Percentiles rank a stretch among this genome's conserved stretches.
phyloP scores from a whole-genome alignment of 352 stramenopile species.

The Paralagenidium karlingii region DNA sequence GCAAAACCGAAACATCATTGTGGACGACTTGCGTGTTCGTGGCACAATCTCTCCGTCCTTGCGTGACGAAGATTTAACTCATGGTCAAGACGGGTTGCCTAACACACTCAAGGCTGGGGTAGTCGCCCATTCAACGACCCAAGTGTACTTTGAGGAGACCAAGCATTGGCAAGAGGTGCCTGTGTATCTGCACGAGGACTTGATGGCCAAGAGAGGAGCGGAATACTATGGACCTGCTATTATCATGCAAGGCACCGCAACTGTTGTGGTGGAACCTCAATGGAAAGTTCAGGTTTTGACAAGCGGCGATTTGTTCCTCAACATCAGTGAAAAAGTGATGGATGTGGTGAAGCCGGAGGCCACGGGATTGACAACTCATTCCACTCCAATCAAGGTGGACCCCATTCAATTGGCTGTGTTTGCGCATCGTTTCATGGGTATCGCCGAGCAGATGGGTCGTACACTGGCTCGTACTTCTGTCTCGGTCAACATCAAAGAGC shows the following conservation, averaged over 20 bases:
- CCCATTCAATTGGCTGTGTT: constrained; percentile 96
- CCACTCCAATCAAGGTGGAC: constrained; percentile 67
- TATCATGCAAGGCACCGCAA: constrained; percentile 97
- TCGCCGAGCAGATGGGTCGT: constrained; percentile 98
- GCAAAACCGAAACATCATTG: constrained; percentile 84
- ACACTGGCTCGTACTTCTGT: constrained; percentile 94
- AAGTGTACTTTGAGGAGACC: constrained; percentile 69
- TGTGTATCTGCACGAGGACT: constrained; percentile 90
- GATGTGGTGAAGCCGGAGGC: no score
- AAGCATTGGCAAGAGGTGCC: constrained; percentile 76
- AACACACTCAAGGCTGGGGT: constrained; percentile 4
- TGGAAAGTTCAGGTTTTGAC: constrained; percentile 88
- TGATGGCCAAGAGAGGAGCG: constrained; percentile 53
- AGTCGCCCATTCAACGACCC: constrained; percentile 48
- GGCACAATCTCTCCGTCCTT: constrained; percentile 82
- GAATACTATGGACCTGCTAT: constrained; percentile 88
- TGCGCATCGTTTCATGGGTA: constrained; percentile 98
- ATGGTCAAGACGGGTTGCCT: not conserved
- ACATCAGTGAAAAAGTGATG: constrained; percentile 19
- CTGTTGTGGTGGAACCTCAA: constrained; percentile 94
- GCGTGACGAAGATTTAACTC: constrained; percentile 13
- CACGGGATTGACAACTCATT: no score
- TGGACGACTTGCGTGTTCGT: constrained; percentile 97
- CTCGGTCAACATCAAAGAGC: constrained; percentile 99
- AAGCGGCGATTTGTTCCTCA: constrained; percentile 94